Base-by-base conservation (phyloP, 1,284 basidiomycete genomes). In the Austroboletus niveus region DNA sequence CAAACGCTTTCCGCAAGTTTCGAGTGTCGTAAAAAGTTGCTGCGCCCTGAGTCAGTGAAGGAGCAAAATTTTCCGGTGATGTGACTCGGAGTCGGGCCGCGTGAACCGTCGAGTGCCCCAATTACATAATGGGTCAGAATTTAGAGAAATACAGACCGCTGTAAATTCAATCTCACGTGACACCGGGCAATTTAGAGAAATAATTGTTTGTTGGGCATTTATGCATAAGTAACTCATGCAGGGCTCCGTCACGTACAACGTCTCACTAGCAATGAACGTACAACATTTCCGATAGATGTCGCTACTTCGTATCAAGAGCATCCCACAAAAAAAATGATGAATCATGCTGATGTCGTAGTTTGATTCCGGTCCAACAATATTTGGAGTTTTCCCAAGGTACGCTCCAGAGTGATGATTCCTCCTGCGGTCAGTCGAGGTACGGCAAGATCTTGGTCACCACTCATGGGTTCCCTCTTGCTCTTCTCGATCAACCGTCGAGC, bases 361-460 rank as follows among this genome's bases (percentile, higher is more conserved):
- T 55, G 55, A 45, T 54, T 54, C 42, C 32, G 60, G 41, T 68
- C 63, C 46, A 63, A 52, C 46, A 78, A 52, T 27, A 47, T 55
- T 53, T 79, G 76, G 56, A 88, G 66, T 65, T 77, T 84, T 48
- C 60, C 64, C 64, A 92, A 72, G 56, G 82, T 89, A 73, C 89
- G 79, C 69, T 85, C 82, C 43, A 95, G 74, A 12, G 85, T 82
- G 58, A 96, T 83, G 45, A 90, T 88, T 0, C 90, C 93, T 17
- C 93, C 93, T 40, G 81, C 75, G 0, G 88, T 89, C 62, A 96
- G 65, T 49, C 84, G 78, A 11, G 89, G 87, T 32, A 94, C 82
- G 0, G 89, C 89, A 43, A 81, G 71, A 39, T 87, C 87, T 14
- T 71, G 71, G 51, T 81, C 71, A 31, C 72, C 72, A 38, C 68